Evolutionary conservation across 805 yeast species (phyloP).

Genomic region (Lipomyces oligophaga): DNA sequence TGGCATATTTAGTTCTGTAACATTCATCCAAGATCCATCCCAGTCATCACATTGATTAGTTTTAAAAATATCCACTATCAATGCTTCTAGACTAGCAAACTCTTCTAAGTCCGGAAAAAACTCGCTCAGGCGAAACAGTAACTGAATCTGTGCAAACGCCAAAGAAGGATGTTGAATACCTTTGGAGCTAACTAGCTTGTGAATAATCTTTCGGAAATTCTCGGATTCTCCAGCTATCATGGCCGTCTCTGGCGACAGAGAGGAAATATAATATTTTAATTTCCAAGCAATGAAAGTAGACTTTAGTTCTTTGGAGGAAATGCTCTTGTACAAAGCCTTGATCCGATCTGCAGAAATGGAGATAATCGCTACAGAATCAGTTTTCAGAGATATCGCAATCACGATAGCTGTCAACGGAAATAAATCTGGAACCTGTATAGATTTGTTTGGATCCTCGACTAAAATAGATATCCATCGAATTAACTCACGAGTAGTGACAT

Average conservation of each 20-base stretch:
- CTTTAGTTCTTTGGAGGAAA: neutral
- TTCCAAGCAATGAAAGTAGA: constrained; percentile 9
- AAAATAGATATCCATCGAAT: neutral
- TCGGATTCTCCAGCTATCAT: too few relatives aligned
- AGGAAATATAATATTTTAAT: constrained; percentile 13
- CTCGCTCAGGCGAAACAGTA: constrained; percentile 11
- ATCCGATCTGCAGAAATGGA: neutral
- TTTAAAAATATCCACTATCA: neutral
- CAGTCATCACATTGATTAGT: constrained; percentile 1
- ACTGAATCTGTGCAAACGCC: constrained; percentile 8
- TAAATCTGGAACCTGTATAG: neutral
- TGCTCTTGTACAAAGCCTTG: neutral
- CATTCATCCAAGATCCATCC: neutral
- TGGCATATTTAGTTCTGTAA: constrained; percentile 3
- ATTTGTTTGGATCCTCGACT: neutral
- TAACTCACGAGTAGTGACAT: constrained; percentile 9
- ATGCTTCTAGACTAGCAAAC: constrained; percentile 2
- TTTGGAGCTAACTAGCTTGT: too few relatives aligned
- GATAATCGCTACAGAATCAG: neutral
- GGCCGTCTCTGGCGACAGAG: too few relatives aligned
- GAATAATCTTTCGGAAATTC: too few relatives aligned
- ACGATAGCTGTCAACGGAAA: constrained; percentile 4
- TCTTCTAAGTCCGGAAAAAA: neutral
- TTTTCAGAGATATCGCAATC: constrained; percentile 3
- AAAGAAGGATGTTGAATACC: too few relatives aligned